These are phyloP conservation scores for Pleurotus sapidus DNA, from an alignment of 768 basidiomycete species.

Conservation along the genomic window DNA sequence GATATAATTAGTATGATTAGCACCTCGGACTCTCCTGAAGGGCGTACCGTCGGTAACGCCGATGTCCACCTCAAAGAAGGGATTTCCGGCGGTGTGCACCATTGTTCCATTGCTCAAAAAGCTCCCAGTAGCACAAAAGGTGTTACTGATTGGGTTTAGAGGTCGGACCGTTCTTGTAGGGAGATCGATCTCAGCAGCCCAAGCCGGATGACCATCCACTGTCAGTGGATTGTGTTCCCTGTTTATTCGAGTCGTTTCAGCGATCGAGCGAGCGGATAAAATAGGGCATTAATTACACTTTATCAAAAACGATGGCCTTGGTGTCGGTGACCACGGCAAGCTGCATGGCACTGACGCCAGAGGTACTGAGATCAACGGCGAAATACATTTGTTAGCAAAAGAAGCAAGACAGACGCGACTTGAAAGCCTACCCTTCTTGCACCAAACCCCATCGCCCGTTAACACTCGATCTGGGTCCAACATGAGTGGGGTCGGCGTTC, in stretches of 20 bases:
- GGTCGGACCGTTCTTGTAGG: conserved; percentile 33
- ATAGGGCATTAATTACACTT: neutral
- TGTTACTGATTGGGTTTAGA: conserved; percentile 30
- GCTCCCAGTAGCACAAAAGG: conserved; percentile 41
- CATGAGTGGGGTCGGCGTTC: no score
- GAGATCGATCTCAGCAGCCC: conserved; percentile 42
- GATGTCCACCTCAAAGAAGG: conserved; percentile 4
- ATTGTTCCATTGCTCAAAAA: conserved; percentile 40
- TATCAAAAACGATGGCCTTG: conserved; percentile 18
- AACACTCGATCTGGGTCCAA: neutral
- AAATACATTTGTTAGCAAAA: neutral
- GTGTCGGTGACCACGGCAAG: conserved; percentile 18
- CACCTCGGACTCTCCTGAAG: neutral
- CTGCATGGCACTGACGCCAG: conserved; percentile 21
- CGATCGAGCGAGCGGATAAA: neutral
- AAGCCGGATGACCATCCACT: conserved; percentile 40
- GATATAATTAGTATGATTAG: neutral
- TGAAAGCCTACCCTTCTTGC: conserved; percentile 10
- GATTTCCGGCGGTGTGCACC: conserved; percentile 20
- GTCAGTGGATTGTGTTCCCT: conserved; percentile 33
- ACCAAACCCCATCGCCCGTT: conserved; percentile 9
- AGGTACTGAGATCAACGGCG: conserved; percentile 10
- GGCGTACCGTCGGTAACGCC: conserved; percentile 6
- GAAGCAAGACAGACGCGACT: neutral
- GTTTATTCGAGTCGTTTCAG: neutral